Percentiles rank a stretch among this genome's conserved stretches.
These are phyloP conservation scores for Gamarada debralockiae DNA, from an alignment of 495 filamentous ascomycete genomes.

Conservation along the genomic window DNA sequence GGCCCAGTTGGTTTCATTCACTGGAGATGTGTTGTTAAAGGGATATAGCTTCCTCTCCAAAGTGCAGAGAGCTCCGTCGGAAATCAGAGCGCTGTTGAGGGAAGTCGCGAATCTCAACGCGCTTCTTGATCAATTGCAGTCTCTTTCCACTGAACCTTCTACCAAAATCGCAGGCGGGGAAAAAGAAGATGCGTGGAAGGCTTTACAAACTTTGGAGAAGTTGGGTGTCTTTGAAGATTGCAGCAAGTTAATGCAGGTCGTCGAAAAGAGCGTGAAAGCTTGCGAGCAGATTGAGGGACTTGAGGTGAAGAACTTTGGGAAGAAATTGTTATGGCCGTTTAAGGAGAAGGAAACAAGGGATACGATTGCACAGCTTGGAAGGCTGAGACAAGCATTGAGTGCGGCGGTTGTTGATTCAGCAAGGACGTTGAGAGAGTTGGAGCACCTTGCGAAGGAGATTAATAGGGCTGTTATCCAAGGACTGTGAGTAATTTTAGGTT, in stretches of 20 bases:
- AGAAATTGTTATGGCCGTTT: constrained; percentile 22
- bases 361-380: constrained; percentile 12
- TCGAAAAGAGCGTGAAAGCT: neutral
- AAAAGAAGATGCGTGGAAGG: neutral
- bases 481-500: neutral
- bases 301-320: constrained; percentile 9
- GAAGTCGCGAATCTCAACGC: constrained; percentile 1
- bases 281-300: constrained; percentile 4
- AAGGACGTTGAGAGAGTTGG: neutral
- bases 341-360: constrained; percentile 25
- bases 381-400: neutral
- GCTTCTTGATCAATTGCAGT: constrained; percentile 5
- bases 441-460: constrained; percentile 11
- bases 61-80: too few species aligned
- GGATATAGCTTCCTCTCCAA: too few species aligned
- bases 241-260: neutral
- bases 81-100: too few species aligned
- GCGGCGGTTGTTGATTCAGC: constrained; percentile 3
- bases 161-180: neutral
- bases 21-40: too few species aligned
- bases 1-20: too few species aligned
- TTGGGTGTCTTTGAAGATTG: constrained; percentile 2
- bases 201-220: neutral
- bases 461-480: neutral
- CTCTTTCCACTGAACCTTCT: neutral